phyloP scores from a whole-genome alignment of 768 basidiomycete genomes.

The Auricularia sp. region DNA sequence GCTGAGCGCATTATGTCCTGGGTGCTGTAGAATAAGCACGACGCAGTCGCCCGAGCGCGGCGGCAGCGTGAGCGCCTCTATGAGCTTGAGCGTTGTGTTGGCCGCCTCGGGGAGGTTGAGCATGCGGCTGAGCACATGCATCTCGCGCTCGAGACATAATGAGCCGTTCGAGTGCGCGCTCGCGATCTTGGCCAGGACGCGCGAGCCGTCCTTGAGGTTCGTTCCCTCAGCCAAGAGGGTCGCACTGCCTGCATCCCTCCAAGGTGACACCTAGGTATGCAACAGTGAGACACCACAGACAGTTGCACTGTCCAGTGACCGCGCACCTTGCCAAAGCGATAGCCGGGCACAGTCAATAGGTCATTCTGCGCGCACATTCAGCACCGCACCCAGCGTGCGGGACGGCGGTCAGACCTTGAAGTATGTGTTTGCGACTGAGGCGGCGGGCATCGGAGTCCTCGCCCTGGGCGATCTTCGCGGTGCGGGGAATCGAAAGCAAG shows the following conservation, averaged over 20 bases:
- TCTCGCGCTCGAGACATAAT: constrained; percentile 62
- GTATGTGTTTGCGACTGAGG: constrained; percentile 36
- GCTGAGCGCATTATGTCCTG: constrained; percentile 57
- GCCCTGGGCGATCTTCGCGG: background rate
- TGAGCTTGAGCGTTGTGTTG: constrained; percentile 43
- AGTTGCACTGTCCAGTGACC: background rate
- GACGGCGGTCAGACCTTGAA: constrained; percentile 23
- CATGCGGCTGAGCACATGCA: constrained; percentile 52
- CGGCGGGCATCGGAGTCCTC: background rate
- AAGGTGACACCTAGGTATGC: constrained; percentile 40
- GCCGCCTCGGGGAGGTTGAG: constrained; percentile 36
- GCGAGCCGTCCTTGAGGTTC: constrained; percentile 59
- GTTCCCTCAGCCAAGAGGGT: constrained; percentile 59
- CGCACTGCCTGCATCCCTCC: constrained; percentile 68
- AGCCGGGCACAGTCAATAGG: constrained; percentile 58
- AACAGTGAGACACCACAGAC: constrained; percentile 6
- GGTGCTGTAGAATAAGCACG: constrained; percentile 61
- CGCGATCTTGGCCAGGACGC: constrained; percentile 63
- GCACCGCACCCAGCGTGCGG: background rate
- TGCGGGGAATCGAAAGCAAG: background rate
- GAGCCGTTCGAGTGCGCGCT: constrained; percentile 64
- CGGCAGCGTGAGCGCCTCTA: constrained; percentile 62
- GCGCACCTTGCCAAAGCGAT: constrained; percentile 58
- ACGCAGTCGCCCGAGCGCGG: constrained; percentile 55
- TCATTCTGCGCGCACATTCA: constrained; percentile 16